Base-by-base conservation (phyloP, 495 filamentous ascomycete genomes). In the Aspergillus cristatus region DNA sequence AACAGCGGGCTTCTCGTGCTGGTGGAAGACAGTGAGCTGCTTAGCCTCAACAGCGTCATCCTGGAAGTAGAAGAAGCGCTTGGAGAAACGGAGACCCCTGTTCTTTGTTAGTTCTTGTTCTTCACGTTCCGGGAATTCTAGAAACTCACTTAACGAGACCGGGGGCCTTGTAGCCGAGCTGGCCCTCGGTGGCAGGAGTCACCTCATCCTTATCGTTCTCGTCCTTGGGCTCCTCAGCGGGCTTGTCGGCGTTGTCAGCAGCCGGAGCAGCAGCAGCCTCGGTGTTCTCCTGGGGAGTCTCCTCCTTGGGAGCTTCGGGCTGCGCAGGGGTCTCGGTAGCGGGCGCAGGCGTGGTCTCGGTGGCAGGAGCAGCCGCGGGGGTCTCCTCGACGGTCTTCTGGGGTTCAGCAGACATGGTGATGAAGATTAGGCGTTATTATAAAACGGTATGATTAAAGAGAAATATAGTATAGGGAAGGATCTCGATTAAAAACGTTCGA, bases 51-150 rank as follows among this genome's bases (percentile, higher is more conserved):
- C 68, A 30, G 90, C 61, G 40, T 93, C 86, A 28, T 83, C 74
- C 57, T 80, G 82, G 68, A 98, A 87, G 81, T 86, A 97, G 74
- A 98, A 95, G 72, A 84, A 82, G 48, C 79, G 78, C 74, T 85
- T 86, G 35, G 76, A 67, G 60, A 77, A 81, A 45, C 75, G 67
- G 46, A 83, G 62, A 39, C 67, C 62, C 70, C 79, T 84, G 43
- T 41, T 16, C 5, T 6, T 16, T 52, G 37, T 61, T 60, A 60
- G 70, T 13, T 12, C 20, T 24, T 24, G 4, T 24, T 8, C 20
- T 4, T 24, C 8, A n/a, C 20, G 20, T 8, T 4, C 8, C 20
- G 4, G 20, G 4, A 4, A 8, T 24, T 24, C 8, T 24, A 4
- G 8, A 4, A 24, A 65, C 86, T 68, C 78, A 97, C 90, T 94